Base-by-base conservation (phyloP, 257 asterid species). In the Ilex asprella region DNA sequence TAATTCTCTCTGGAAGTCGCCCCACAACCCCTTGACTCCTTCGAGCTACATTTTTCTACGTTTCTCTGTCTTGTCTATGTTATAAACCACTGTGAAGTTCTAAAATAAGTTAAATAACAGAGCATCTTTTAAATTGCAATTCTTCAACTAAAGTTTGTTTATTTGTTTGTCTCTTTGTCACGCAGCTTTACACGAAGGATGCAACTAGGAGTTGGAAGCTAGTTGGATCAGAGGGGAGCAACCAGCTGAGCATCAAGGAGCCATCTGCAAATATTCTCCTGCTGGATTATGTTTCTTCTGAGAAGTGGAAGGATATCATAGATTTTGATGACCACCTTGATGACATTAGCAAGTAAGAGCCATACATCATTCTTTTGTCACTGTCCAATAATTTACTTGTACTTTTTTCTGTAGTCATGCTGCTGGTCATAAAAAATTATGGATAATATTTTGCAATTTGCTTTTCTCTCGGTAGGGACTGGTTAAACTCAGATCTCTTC, bases 271-370 rank as follows among this genome's bases (percentile, higher is more conserved):
- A 93, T 67, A 56, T 65, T 61, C 74, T 93, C 72, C 97, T 93
- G 52, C 58, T 75, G 66, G 99, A 93, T 70, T 84, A 76, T 79
- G 80, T 93, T 67, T 81, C 99, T 4, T 86, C 95, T 5, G 91
- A 74, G 75, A 93, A 89, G 76, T 87, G 90, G 88, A 85, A 87
- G 75, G 84, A 81, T 64, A 73, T 89, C 4, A 52, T 79, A 10
- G 99, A 93, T 72, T 93, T 93, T 62, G 96, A 93, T 39, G 99
- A 92, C 76, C 99, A 92, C 81, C 88, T 92, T 66, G 97, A 89
- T 64, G 94, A 93, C 78, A 74, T 89, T 76, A 85, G 87, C 61
- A 29, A 47, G 55, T 39, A 60, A 43, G 31, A 44, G 51, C 29
- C 66, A 16, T 29, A 16, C 55, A 16, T 55, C 35, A 56, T 9